Evolutionary conservation across 129 eudicot species (phyloP), one percentile per base, ranked within the genome.

Genomic region (Escallonia herrerae): DNA sequence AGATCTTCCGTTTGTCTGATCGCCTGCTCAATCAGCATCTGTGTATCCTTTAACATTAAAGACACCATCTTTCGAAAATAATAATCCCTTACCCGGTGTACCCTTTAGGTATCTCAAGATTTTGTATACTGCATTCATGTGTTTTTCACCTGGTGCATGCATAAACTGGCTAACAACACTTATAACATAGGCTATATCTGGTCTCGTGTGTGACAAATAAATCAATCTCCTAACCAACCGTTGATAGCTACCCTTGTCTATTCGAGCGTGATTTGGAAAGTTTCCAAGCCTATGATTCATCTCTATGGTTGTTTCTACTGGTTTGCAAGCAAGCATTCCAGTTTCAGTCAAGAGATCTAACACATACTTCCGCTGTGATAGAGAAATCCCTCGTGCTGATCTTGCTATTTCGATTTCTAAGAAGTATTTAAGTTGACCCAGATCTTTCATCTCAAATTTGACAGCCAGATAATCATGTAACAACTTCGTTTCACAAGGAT

Each of bases 361-460:
- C 3, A 54, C 54, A 33, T 71, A 71, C 45, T 71, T 62, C 33
- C 62, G 44, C 40, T 70, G 62, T 3, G 46, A 37, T 7, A 60
- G 1, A 9, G 15, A 6, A 2, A 60, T 14, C 0, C 74, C 74
- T 5, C 9, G 4, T 7, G 39, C 11, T 0, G 50, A 5, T 3
- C 8, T 2, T 4, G 66, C 50, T 2, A 70, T 41, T 7, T 70
- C 74, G 8, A 70, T 47, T 0, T 67, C 67, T 1, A 58, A 7
- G 39, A 59, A 70, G 40, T 70, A 60, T 0, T 48, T 59, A 1
- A 70, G 47, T 2, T 59, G 5, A 8, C 67, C 67, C 1, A 70
- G 56, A 56, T 40, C 22, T 22, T 3, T 43, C 63, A 15, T 68
- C 46, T 2, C 50, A 12, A 56, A 47, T 43, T 49, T 7, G 10